Percentiles rank a stretch among this genome's conserved stretches.
Conservation (phyloP, 176 grass and related monocot genomes). For the Chloris gayana region DNA sequence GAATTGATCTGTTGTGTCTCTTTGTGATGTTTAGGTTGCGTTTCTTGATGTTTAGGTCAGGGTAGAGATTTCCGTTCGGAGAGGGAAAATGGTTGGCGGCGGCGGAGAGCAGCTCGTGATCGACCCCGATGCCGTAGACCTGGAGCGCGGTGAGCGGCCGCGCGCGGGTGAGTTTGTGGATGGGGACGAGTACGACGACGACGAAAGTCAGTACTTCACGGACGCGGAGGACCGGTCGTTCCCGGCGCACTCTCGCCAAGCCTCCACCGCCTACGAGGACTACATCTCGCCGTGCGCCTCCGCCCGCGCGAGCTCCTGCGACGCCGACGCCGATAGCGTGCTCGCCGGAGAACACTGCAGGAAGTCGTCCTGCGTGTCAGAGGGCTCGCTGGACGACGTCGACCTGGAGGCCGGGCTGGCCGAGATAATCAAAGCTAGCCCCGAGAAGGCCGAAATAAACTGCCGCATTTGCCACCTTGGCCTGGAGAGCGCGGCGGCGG, state of each 20-base stretch:
- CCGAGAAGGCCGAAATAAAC: slow-evolving; percentile 70
- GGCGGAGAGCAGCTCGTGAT: slow-evolving; percentile 33
- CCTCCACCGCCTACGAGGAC: slow-evolving; percentile 50
- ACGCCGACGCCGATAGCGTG: slow-evolving; percentile 16
- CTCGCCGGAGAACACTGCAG: slow-evolving; percentile 42
- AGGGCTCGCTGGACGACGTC: slow-evolving; percentile 69
- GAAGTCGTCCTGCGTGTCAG: slow-evolving; percentile 80
- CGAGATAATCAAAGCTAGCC: slow-evolving; percentile 56
- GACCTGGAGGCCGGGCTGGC: slow-evolving; percentile 68
- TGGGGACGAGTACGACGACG: slow-evolving; percentile 39
- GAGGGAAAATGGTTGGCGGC: slow-evolving; percentile 37
- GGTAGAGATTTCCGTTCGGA: neutral
- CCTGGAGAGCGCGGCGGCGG: slow-evolving; percentile 60
- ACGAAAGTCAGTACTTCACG: slow-evolving; percentile 72
- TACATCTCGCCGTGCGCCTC: slow-evolving; percentile 46
- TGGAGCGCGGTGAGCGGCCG: slow-evolving; percentile 41
- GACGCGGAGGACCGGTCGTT: slow-evolving; percentile 83
- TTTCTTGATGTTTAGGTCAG: slow-evolving; percentile 27
- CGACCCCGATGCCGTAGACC: slow-evolving; percentile 24
- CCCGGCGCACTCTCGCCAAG: slow-evolving; percentile 61
- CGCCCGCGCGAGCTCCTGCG: slow-evolving; percentile 43
- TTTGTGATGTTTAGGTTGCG: slow-evolving; percentile 18
- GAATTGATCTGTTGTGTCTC: slow-evolving; percentile 9
- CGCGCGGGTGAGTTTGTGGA: slow-evolving; percentile 15
- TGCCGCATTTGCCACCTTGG: slow-evolving; percentile 98